phyloP scores from a whole-genome alignment of 2,329 filamentous ascomycete genomes.

The Botryotinia narcissicola region DNA sequence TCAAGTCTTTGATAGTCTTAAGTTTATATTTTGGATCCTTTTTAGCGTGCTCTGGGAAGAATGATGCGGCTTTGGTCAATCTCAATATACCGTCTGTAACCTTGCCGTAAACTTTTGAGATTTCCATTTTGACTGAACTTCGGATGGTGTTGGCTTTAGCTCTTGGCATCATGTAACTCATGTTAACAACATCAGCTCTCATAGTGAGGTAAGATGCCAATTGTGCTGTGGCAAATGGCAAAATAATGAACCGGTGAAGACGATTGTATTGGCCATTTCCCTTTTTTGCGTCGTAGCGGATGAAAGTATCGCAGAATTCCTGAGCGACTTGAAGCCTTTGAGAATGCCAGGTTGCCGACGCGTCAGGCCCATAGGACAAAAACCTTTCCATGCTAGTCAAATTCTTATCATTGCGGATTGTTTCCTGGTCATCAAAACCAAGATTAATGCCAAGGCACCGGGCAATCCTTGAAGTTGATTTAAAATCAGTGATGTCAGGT shows the following conservation, averaged over 20 bases:
- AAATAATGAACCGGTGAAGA: neutral
- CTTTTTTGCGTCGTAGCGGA: neutral
- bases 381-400: neutral
- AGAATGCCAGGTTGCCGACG: neutral
- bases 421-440: neutral
- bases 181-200: neutral
- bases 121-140: neutral
- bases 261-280: neutral
- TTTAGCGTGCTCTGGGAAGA: neutral
- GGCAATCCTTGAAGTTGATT: neutral
- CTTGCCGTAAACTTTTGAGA: neutral
- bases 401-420: neutral
- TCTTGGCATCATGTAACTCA: neutral
- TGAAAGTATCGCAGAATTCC: neutral
- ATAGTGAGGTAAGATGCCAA: constrained; percentile 2
- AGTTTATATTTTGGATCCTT: neutral
- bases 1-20: neutral
- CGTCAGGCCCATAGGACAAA: constrained; percentile 9
- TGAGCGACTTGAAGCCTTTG: constrained; percentile 4
- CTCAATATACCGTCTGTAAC: neutral
- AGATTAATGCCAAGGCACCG: constrained; percentile 11
- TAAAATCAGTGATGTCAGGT: neutral
- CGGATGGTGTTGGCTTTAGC: neutral
- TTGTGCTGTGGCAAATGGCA: constrained; percentile 1
- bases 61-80: neutral